Evolutionary conservation across 257 asterid species (phyloP).

Genomic region (Primulina tabacum): DNA sequence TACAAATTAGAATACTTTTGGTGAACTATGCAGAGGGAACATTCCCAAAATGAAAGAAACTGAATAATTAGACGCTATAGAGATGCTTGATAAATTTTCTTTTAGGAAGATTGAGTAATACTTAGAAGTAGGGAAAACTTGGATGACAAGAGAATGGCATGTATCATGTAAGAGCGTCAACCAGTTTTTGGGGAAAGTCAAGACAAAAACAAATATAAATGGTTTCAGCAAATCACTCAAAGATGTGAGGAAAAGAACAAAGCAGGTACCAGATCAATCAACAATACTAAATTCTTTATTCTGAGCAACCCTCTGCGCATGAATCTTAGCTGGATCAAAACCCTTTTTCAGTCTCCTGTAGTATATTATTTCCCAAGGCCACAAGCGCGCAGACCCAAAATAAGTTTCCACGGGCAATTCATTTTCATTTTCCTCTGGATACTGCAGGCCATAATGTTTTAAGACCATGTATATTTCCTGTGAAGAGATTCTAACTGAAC

Average conservation of each 20-base stretch:
- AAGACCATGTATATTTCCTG: conserved; percentile 44
- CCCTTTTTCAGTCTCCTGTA: conserved; percentile 51
- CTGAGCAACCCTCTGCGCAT: conserved; percentile 44
- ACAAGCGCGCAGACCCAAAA: conserved; percentile 64
- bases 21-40: neutral
- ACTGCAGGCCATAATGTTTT: conserved; percentile 37
- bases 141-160: neutral
- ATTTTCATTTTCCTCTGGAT: conserved; percentile 34
- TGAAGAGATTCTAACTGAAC: conserved; percentile 33
- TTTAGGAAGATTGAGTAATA: conserved; percentile 6
- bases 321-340: conserved; percentile 45
- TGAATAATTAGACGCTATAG: neutral
- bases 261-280: conserved; percentile 25
- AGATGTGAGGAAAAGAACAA: conserved; percentile 9
- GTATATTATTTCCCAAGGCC: conserved; percentile 67
- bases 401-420: conserved; percentile 39
- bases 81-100: neutral
- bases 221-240: conserved; percentile 10
- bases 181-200: neutral
- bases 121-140: conserved; percentile 4
- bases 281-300: conserved; percentile 48
- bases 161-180: conserved; percentile 3
- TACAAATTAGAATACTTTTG: neutral
- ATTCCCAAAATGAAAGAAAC: neutral
- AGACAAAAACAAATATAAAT: neutral